phyloP scores from a whole-genome alignment of 164 flowering plant species.

The Tetrastigma voinierianum region DNA sequence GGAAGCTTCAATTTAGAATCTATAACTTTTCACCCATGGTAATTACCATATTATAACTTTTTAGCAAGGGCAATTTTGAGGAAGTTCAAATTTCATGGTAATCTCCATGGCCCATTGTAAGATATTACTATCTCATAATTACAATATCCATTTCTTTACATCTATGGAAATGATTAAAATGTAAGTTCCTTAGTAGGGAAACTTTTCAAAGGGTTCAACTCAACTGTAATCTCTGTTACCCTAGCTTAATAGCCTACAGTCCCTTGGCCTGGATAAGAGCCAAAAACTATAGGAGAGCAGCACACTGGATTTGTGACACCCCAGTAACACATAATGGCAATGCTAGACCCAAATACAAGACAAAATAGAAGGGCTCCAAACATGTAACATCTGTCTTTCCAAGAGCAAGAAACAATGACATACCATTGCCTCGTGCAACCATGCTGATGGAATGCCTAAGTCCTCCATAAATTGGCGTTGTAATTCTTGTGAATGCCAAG shows the following conservation, averaged over 20 bases:
- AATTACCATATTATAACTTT: neutral
- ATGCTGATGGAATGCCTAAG: constrained; percentile 73
- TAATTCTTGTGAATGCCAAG: constrained; percentile 70
- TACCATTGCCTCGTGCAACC: constrained; percentile 98
- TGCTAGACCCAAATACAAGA: neutral
- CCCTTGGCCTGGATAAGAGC: neutral
- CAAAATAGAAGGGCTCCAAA: neutral
- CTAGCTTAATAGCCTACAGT: neutral
- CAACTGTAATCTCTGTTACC: too few relatives aligned
- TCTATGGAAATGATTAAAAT: too few relatives aligned
- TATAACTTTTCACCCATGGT: neutral
- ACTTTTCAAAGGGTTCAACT: too few relatives aligned
- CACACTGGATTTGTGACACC: neutral
- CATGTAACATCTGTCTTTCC: neutral
- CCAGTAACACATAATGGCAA: neutral
- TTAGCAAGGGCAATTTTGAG: neutral
- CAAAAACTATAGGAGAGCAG: neutral
- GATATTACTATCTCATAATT: too few relatives aligned
- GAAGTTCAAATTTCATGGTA: neutral
- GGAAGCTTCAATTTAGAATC: neutral
- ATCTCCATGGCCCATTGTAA: too few relatives aligned
- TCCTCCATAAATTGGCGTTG: constrained; percentile 80
- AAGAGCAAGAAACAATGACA: constrained; percentile 11
- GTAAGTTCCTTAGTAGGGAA: too few relatives aligned
- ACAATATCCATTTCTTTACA: too few relatives aligned